Percentiles rank a stretch among this genome's conserved stretches.
These are phyloP conservation scores for Theobroma cacao DNA, from an alignment of 345 rosid species.

Conservation along the genomic window DNA sequence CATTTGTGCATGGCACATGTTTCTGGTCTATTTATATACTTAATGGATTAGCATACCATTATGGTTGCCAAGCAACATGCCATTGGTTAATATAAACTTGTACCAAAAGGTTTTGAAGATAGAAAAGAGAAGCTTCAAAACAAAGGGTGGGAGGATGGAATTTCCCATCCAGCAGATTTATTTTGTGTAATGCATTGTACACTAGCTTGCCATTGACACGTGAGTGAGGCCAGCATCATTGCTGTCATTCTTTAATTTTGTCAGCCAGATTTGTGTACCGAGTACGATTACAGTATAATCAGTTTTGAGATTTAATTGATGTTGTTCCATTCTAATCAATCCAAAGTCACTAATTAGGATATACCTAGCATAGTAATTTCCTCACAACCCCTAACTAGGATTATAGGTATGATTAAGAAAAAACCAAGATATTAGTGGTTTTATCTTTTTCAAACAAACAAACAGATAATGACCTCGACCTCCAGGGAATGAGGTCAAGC, in stretches of 20 bases:
- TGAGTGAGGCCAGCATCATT: slow-evolving; percentile 1
- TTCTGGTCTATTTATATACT: not conserved
- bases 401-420: too few species aligned
- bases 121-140: not conserved
- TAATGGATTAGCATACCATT: not conserved
- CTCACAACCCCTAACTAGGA: too few species aligned
- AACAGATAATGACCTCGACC: too few species aligned
- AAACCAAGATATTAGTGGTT: too few species aligned
- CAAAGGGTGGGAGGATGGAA: not conserved
- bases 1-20: not conserved
- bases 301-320: not conserved
- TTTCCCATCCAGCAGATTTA: not conserved
- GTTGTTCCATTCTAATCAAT: not conserved
- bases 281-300: too few species aligned
- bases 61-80: slow-evolving; percentile 5
- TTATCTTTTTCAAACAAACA: too few species aligned
- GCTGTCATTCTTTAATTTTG: slow-evolving; percentile 12
- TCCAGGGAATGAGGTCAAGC: too few species aligned
- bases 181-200: not conserved
- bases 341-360: too few species aligned
- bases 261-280: slow-evolving; percentile 1
- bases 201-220: not conserved
- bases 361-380: too few species aligned
- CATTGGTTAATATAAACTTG: not conserved
- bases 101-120: not conserved